Evolutionary conservation across 2,329 filamentous ascomycete species (phyloP).

Genomic region (Botrytis deweyae): DNA sequence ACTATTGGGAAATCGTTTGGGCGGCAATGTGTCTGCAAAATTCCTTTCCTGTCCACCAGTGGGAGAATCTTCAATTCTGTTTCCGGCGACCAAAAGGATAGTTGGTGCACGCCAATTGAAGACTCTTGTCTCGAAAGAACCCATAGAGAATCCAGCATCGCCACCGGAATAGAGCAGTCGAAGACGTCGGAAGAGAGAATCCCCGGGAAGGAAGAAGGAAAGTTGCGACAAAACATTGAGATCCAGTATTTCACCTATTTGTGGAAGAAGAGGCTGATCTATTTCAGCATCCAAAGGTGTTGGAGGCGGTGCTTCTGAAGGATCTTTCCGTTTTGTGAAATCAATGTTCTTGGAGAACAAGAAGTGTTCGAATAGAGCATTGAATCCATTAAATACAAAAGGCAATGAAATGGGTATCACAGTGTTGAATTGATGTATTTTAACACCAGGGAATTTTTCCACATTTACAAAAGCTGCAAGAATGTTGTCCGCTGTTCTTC

Average conservation of each 20-base stretch:
- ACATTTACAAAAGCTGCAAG: constrained; percentile 65
- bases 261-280: constrained; percentile 47
- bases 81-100: constrained; percentile 67
- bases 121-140: constrained; percentile 70
- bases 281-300: constrained; percentile 26
- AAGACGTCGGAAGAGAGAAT: constrained; percentile 63
- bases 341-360: constrained; percentile 72
- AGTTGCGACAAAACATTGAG: constrained; percentile 66
- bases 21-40: constrained; percentile 62
- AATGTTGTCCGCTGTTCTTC: constrained; percentile 62
- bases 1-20: constrained; percentile 57
- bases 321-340: constrained; percentile 46
- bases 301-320: constrained; percentile 26
- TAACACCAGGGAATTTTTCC: constrained; percentile 63
- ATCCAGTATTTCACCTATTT: constrained; percentile 62
- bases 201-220: constrained; percentile 69
- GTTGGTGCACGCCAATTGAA: constrained; percentile 78
- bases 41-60: constrained; percentile 52
- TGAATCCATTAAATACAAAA: constrained; percentile 66
- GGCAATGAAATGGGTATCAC: constrained; percentile 61
- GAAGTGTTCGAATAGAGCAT: constrained; percentile 71
- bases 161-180: constrained; percentile 69
- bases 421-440: constrained; percentile 58
- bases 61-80: constrained; percentile 52
- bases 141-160: constrained; percentile 73